Evolutionary conservation across 1,284 basidiomycete species (phyloP).

Genomic region (Microbotryum saponariae): DNA sequence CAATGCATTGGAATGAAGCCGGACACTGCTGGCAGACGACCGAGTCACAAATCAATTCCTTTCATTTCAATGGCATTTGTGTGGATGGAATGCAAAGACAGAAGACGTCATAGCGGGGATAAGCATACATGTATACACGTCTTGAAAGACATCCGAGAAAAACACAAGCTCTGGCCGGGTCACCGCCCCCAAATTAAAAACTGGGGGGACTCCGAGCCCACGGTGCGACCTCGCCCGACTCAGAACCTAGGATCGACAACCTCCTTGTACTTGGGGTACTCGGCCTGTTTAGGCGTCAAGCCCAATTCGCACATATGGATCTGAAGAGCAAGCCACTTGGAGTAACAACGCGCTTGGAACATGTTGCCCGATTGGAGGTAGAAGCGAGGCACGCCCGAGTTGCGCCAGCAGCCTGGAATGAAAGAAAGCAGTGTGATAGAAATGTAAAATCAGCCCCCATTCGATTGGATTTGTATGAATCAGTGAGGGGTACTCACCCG

Average conservation of each 20-base stretch:
- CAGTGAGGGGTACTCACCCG: conserved; percentile 21
- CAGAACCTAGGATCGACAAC: conserved; percentile 32
- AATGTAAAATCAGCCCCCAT: too few relatives aligned
- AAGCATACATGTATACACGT: too few relatives aligned
- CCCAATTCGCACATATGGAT: conserved; percentile 36
- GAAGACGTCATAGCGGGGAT: too few relatives aligned
- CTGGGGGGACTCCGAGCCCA: neutral
- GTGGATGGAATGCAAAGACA: too few relatives aligned
- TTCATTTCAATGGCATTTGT: too few relatives aligned
- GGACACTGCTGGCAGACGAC: too few relatives aligned
- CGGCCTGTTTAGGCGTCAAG: conserved; percentile 13
- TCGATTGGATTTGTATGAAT: too few relatives aligned
- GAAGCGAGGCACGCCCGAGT: conserved; percentile 49
- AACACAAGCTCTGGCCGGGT: too few relatives aligned
- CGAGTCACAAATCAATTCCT: too few relatives aligned
- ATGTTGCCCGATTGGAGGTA: conserved; percentile 51
- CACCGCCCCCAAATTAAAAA: too few relatives aligned
- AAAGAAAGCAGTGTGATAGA: neutral
- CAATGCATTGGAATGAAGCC: too few relatives aligned
- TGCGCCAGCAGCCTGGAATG: conserved; percentile 45
- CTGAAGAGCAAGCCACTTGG: conserved; percentile 28
- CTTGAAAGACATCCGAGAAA: too few relatives aligned
- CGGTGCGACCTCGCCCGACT: neutral
- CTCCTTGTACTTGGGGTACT: conserved; percentile 30
- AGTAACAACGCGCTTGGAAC: conserved; percentile 31